Base-by-base conservation (phyloP, 2,329 filamentous ascomycete genomes). In the Penicillium sp. region DNA sequence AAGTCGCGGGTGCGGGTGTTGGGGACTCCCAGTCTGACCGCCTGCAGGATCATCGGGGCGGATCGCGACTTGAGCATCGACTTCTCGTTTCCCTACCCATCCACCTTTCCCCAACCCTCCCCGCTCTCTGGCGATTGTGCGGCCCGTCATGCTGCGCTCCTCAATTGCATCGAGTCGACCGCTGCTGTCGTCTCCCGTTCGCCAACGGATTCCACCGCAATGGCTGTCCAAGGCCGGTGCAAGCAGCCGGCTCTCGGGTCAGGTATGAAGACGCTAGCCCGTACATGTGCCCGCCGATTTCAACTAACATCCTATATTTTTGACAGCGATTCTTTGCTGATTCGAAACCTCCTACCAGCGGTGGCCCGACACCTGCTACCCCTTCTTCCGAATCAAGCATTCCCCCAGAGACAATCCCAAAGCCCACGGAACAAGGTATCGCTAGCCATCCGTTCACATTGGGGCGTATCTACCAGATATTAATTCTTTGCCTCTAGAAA, bases 131-230 rank as follows among this genome's bases (percentile, higher is more conserved):
- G 53, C 53, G 56, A 60, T 58, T 59, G 62, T 63, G 64, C 67
- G 67, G 73, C 71, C 62, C 68, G 71, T 59, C 56, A 78, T 78
- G 75, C 72, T 78, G 73, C 75, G 75, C 66, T 71, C 70, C 57
- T 74, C 74, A 58, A 66, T 77, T 64, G 59, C 64, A 51, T 65
- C 72, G 51, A 64, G 71, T 60, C 73, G 68, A 51, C 63, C 64
- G 53, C 51, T 68, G 51, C 59, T 68, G 59, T 59, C 63, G 43
- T 60, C 60, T 48, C 55, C 65, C 41, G 56, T 59, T 60, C 64
- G 60, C 48, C 60, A 63, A 49, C 58, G 59, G 40, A 53, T 57
- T 34, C 54, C 56, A 16, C 51, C 64, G 39, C 71, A 73, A 73
- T 73, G 69, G 70, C 63, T 67, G 38, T 56, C 60, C 21, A 58